Evolutionary conservation across 1,139 yeast species (phyloP).

Genomic region (Yamadazyma atmosphaerica): DNA sequence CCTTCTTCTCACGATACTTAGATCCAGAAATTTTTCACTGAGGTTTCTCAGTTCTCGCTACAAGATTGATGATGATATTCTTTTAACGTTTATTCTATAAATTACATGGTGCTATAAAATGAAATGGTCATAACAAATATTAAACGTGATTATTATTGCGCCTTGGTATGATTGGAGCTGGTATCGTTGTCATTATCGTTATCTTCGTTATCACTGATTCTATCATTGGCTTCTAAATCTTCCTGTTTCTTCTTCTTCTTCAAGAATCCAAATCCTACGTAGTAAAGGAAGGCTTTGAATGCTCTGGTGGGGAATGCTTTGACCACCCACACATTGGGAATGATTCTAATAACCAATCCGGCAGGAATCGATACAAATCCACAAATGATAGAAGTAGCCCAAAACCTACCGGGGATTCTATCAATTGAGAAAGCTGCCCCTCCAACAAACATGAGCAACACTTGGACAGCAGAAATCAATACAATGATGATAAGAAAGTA

Average conservation of each 20-base stretch:
- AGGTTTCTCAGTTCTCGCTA: background rate
- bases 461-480: constrained; percentile 80
- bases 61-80: too few species aligned
- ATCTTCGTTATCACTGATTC: background rate
- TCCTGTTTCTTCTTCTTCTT: constrained; percentile 30
- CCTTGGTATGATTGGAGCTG: background rate
- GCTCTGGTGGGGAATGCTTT: constrained; percentile 66
- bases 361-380: constrained; percentile 83
- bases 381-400: constrained; percentile 87
- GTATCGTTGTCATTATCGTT: background rate
- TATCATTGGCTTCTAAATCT: constrained; percentile 24
- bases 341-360: constrained; percentile 70
- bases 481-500: constrained; percentile 72
- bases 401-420: constrained; percentile 77
- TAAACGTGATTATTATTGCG: background rate
- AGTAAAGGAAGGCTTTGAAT: constrained; percentile 47
- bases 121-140: too few species aligned
- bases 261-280: constrained; percentile 49
- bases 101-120: background rate
- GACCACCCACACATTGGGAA: constrained; percentile 81
- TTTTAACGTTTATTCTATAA: background rate
- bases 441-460: constrained; percentile 93
- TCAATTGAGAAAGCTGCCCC: constrained; percentile 90
- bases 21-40: too few species aligned
- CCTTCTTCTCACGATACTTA: too few species aligned